Percentiles rank a stretch among this genome's conserved stretches.
phyloP scores from a whole-genome alignment of 2,329 filamentous ascomycete genomes.

The Phialophora verrucosa region DNA sequence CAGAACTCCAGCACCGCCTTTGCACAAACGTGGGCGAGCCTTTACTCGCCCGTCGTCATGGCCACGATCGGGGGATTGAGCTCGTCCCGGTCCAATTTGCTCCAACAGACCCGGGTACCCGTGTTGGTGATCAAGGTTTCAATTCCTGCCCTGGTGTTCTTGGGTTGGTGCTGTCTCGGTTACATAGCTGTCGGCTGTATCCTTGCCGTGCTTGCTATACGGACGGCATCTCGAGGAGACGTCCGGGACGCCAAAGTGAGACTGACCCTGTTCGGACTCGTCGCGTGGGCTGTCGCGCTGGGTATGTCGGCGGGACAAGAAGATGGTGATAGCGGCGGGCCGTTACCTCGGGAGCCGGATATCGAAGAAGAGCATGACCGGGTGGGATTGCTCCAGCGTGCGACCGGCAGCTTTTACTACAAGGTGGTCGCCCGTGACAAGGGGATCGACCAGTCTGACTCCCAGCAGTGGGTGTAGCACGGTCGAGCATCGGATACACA shows the following conservation, averaged over 20 bases:
- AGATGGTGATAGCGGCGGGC: background rate
- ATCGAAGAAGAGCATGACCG: background rate
- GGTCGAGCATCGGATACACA: too few relatives aligned
- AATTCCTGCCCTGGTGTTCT: conserved; percentile 14
- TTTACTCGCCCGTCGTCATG: conserved; percentile 20
- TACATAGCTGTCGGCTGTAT: conserved; percentile 12
- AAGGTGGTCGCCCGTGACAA: background rate
- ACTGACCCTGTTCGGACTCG: conserved; percentile 7
- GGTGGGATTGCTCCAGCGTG: background rate
- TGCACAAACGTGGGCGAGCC: conserved; percentile 16
- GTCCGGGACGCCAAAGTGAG: background rate
- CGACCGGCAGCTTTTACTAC: background rate
- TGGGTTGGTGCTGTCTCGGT: conserved; percentile 14
- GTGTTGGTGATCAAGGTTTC: conserved; percentile 24
- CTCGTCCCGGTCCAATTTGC: conserved; percentile 9
- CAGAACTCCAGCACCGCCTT: conserved; percentile 14
- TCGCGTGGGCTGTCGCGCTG: conserved; percentile 3
- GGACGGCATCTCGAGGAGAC: conserved; percentile 3
- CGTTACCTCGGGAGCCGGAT: background rate
- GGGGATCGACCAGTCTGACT: background rate
- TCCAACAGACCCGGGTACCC: conserved; percentile 15
- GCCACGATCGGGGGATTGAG: conserved; percentile 12
- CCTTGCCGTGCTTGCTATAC: conserved; percentile 13
- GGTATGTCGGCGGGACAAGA: background rate
- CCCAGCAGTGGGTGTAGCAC: background rate